Evolutionary conservation across 176 grass and related monocot species (phyloP).

Genomic region (Eleusine coracana): DNA sequence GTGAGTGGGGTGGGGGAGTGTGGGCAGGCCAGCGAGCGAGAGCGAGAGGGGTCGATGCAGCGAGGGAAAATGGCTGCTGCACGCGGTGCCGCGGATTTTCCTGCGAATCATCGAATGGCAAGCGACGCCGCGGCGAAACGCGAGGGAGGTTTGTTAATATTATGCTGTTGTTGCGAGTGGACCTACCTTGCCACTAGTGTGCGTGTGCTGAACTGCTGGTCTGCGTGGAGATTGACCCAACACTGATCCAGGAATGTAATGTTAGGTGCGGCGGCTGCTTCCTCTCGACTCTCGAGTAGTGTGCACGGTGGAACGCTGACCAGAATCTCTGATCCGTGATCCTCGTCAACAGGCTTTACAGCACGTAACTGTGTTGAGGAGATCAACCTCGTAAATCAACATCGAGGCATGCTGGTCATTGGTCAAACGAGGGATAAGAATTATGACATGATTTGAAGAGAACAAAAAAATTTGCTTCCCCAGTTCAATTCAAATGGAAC

Average conservation of each 20-base stretch:
- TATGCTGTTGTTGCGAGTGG: neutral
- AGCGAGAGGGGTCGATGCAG: neutral
- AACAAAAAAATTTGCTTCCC: neutral
- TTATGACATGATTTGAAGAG: neutral
- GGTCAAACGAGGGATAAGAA: too few species aligned
- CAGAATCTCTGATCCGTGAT: too few species aligned
- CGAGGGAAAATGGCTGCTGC: neutral
- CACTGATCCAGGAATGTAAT: neutral
- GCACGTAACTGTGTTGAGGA: too few species aligned
- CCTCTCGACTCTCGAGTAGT: too few species aligned
- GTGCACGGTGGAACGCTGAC: too few species aligned
- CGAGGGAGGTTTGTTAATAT: neutral
- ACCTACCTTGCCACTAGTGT: neutral
- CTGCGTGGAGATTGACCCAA: conserved; percentile 23
- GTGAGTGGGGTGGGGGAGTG: conserved; percentile 22
- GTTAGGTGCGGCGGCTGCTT: too few species aligned
- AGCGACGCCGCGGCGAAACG: neutral
- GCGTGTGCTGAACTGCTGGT: neutral
- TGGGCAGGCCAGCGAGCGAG: conserved; percentile 2
- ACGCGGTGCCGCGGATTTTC: neutral
- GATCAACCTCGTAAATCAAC: too few species aligned
- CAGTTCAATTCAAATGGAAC: neutral
- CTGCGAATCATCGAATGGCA: neutral
- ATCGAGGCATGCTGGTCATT: neutral
- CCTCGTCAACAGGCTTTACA: too few species aligned